phyloP scores from a whole-genome alignment of 441 rosid genomes.

The Eutrema salsugineum region DNA sequence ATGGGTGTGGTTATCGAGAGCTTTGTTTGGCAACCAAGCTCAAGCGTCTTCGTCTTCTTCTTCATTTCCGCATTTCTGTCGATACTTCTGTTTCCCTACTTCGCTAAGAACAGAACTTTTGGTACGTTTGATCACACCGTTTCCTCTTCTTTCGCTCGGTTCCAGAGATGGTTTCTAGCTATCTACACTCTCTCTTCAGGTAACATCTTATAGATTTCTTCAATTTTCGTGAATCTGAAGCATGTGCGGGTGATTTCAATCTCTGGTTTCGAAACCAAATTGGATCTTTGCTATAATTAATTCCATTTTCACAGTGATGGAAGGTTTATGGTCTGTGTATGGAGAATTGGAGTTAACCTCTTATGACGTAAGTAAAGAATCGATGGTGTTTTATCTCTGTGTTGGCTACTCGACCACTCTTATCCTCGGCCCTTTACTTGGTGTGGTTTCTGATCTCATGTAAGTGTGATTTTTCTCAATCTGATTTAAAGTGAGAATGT shows the following conservation, averaged over 20 bases:
- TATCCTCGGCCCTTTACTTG: conserved; percentile 58
- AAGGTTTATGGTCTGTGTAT: conserved; percentile 76
- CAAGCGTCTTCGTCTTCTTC: conserved; percentile 50
- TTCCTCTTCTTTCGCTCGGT: conserved; percentile 45
- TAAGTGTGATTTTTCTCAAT: conserved; percentile 34
- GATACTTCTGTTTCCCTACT: conserved; percentile 44
- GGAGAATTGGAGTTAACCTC: conserved; percentile 69
- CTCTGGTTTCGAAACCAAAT: background rate
- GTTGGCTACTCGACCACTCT: conserved; percentile 61
- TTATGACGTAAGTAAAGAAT: conserved; percentile 49
- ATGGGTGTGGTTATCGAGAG: conserved; percentile 74
- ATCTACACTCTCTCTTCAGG: conserved; percentile 79
- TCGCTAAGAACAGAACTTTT: conserved; percentile 37
- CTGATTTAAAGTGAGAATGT: background rate
- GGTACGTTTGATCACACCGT: conserved; percentile 44
- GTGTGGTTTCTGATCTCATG: conserved; percentile 74
- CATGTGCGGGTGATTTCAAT: background rate
- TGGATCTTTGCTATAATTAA: background rate
- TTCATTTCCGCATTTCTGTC: conserved; percentile 59
- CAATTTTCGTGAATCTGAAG: background rate
- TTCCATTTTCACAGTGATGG: conserved; percentile 52
- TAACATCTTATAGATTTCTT: background rate
- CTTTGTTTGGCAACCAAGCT: conserved; percentile 69
- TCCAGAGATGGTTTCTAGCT: conserved; percentile 64
- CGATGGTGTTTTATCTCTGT: conserved; percentile 46